Base-by-base conservation (phyloP, 192 early-diverging fungal genomes). In the Backusella morwellensis region DNA sequence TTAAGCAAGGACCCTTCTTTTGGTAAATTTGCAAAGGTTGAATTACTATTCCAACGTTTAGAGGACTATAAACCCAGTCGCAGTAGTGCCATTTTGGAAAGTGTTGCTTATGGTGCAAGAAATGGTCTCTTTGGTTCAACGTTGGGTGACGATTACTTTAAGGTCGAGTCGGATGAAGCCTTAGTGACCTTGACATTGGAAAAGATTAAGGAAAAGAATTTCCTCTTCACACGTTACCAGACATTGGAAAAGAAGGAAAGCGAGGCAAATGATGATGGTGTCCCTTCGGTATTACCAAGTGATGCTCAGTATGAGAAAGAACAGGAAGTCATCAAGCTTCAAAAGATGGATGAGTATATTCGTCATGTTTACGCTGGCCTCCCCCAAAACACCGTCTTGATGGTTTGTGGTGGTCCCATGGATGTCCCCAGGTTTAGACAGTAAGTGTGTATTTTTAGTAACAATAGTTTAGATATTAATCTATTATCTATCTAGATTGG, bases 401-500 rank as follows among this genome's bases (percentile, higher is more conserved):
- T 88, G 36, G 69, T 88, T 8, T 75, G 76, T 32, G 82, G 86
- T 63, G 85, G 86, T 7, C 75, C 78, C 11, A 83, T 81, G 38
- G 80, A 87, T 35, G 44, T 80, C 35, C 78, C 82, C 2, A 73
- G 74, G n/a, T 79, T 80, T 44, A 66, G 36, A 78, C 36, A 54
- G 77, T 78, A 69, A 59, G 56, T 73, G 9, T 40, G 9, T 35
- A 26, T 21, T 71, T 15, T 44, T 29, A 5, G 32, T 32, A 32
- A 32, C 32, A 32, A 32, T 32, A 1, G 1, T 63, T 32, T 34
- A 1, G n/a, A 6, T 11, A 23, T 56, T 9, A 3, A 9, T 54
- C 6, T 54, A 11, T 56, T 56, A 7, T 23, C 11, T 59, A 1
- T 23, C 29, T 23, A 85, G 50, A 70, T 52, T 86, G 41, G 72